Base-by-base conservation (phyloP, 2,329 filamentous ascomycete genomes). In the Trichoderma sp. region DNA sequence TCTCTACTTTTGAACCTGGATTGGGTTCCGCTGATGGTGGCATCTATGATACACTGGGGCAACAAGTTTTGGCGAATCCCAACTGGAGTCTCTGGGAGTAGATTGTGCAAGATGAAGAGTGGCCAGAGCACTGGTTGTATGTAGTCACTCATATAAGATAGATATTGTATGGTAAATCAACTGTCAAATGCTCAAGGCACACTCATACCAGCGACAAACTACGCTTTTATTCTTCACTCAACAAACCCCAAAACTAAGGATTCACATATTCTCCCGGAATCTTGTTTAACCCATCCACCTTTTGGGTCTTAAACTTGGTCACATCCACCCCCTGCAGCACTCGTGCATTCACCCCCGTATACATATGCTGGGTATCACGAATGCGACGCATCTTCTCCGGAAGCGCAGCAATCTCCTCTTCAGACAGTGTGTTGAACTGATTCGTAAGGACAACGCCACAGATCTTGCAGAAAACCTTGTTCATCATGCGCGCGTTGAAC, bases 401-500 rank as follows among this genome's bases (percentile, higher is more conserved):
- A 68, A 83, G 64, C 13, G 72, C 71, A 4, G 76, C 78, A 13
- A 79, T 10, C 59, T 79, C 71, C n/a, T 80, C 82, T 10, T 79
- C 77, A 1, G 76, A 76, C 19, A 78, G 25, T 2, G 74, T 50
- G 10, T 69, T 71, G 3, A 64, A 29, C 10, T 74, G 67, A 68
- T 81, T 82, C 53, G 74, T 76, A 48, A 86, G 25, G n/a, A 74
- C 71, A 22, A 84, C 78, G 67, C 83, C 83, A 70, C 84, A 86
- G 12, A 65, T 78, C 71, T 78, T 80, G 77, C 84, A 86, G 69
- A 86, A 86, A 1, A 73, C 73, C 77, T 84, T 85, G 68, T 67
- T 69, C 50, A 76, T 71, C 4, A 79, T 19, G 2, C 70, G 69
- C 27, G 65, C 64, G 25, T 68, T 73, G 70, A 83, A 83, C 8